A percentile compares a stretch with the other conserved stretches of the same genome.
Evolutionary conservation across 257 asterid species (phyloP).

Genomic region (Solanum peruvianum): DNA sequence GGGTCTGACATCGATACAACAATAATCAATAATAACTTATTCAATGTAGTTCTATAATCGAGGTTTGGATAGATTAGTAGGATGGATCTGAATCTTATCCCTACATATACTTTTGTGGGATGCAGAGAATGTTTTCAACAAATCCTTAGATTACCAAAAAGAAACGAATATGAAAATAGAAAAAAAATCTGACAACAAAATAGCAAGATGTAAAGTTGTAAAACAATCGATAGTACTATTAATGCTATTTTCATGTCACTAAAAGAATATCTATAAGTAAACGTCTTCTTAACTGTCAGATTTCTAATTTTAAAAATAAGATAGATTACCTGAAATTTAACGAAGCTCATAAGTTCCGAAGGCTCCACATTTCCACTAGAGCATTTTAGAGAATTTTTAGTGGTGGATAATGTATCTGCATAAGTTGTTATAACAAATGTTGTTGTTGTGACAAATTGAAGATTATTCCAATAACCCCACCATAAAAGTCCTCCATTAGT

Average conservation of each 20-base stretch:
- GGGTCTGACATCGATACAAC: neutral
- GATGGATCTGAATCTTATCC: neutral
- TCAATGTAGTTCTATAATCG: neutral
- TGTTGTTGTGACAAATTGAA: slow-evolving; percentile 46
- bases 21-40: neutral
- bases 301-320: neutral
- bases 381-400: slow-evolving; percentile 18
- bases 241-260: neutral
- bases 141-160: neutral
- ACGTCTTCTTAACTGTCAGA: neutral
- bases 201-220: neutral
- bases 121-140: neutral
- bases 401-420: slow-evolving; percentile 16
- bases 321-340: slow-evolving; percentile 28
- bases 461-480: slow-evolving; percentile 34
- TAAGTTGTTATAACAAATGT: slow-evolving; percentile 26
- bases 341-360: slow-evolving; percentile 12
- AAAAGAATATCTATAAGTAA: neutral
- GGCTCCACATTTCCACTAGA: slow-evolving; percentile 11
- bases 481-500: slow-evolving; percentile 37
- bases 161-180: neutral
- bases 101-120: neutral
- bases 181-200: too few relatives aligned
- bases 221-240: neutral
- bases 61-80: neutral